These are phyloP conservation scores for Amanita muscaria DNA, from an alignment of 768 basidiomycete species.

Conservation along the genomic window DNA sequence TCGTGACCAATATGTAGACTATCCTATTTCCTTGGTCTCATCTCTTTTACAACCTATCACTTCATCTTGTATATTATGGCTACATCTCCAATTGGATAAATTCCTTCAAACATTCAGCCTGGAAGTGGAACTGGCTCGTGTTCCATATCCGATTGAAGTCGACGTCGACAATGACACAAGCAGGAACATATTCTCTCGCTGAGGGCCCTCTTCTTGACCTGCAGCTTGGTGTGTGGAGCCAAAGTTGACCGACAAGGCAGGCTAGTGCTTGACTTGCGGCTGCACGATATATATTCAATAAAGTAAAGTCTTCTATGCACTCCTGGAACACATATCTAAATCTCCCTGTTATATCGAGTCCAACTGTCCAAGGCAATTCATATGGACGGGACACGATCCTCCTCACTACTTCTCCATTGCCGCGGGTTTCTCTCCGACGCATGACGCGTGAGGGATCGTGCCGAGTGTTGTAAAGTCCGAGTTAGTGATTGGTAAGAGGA, in stretches of 20 bases:
- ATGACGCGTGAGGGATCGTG: too few relatives aligned
- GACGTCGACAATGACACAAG: slow-evolving; percentile 12
- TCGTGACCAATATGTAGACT: too few relatives aligned
- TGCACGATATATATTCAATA: slow-evolving; percentile 17
- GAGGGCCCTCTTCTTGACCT: slow-evolving; percentile 12
- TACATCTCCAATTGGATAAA: slow-evolving; percentile 11
- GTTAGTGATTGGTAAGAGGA: too few relatives aligned
- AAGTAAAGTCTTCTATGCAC: slow-evolving; percentile 15
- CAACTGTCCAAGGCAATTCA: slow-evolving; percentile 38
- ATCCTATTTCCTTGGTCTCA: slow-evolving; percentile 13
- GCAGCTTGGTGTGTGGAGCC: slow-evolving; percentile 7
- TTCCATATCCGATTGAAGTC: slow-evolving; percentile 13
- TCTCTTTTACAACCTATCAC: slow-evolving; percentile 13
- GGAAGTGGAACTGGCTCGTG: slow-evolving; percentile 1
- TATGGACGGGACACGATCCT: slow-evolving; percentile 55
- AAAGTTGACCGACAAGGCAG: slow-evolving; percentile 17
- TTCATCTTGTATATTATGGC: slow-evolving; percentile 16
- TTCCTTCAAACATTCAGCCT: slow-evolving; percentile 14
- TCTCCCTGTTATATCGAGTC: not conserved
- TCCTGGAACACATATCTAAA: not conserved
- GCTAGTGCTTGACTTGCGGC: slow-evolving; percentile 17
- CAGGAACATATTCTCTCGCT: slow-evolving; percentile 14
- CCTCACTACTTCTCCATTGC: slow-evolving; percentile 56
- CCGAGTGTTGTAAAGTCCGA: too few relatives aligned
- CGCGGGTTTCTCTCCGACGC: slow-evolving; percentile 26